A percentile compares a stretch with the other conserved stretches of the same genome.
These are phyloP conservation scores for Aspergillus tanneri DNA, from an alignment of 2,329 filamentous ascomycete species.

Conservation along the genomic window DNA sequence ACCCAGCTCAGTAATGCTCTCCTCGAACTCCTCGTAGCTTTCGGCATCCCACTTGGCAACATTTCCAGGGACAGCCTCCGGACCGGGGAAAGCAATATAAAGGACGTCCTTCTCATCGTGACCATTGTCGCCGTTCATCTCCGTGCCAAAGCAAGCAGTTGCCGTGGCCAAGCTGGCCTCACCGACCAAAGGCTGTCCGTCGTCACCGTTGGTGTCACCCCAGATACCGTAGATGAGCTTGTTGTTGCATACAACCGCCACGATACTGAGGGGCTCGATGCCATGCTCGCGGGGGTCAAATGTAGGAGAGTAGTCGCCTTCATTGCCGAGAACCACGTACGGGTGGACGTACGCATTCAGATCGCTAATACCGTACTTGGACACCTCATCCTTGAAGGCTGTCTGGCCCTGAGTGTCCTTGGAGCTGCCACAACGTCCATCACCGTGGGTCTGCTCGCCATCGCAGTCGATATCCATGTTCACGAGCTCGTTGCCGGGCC, in stretches of 20 bases:
- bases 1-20: slow-evolving; percentile 52
- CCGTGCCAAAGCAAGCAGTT: slow-evolving; percentile 57
- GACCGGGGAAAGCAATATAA: slow-evolving; percentile 61
- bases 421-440: slow-evolving; percentile 47
- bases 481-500: slow-evolving; percentile 38
- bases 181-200: slow-evolving; percentile 51
- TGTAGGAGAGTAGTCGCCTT: slow-evolving; percentile 20
- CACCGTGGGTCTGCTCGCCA: slow-evolving; percentile 48
- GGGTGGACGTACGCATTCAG: slow-evolving; percentile 54
- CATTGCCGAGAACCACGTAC: slow-evolving; percentile 57
- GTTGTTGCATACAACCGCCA: slow-evolving; percentile 56
- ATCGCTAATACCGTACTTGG: slow-evolving; percentile 44
- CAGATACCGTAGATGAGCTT: slow-evolving; percentile 60
- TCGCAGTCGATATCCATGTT: slow-evolving; percentile 64
- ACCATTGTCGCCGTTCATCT: slow-evolving; percentile 56
- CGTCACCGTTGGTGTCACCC: slow-evolving; percentile 59
- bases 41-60: slow-evolving; percentile 57
- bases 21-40: slow-evolving; percentile 34
- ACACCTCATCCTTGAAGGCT: slow-evolving; percentile 47
- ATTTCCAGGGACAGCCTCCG: slow-evolving; percentile 56
- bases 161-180: slow-evolving; percentile 60
- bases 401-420: slow-evolving; percentile 45
- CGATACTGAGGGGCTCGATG: slow-evolving; percentile 54
- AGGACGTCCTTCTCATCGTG: slow-evolving; percentile 60
- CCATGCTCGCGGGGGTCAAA: slow-evolving; percentile 48